Conservation (phyloP, 2,329 filamentous ascomycete genomes). For the Bisporella sp. region DNA sequence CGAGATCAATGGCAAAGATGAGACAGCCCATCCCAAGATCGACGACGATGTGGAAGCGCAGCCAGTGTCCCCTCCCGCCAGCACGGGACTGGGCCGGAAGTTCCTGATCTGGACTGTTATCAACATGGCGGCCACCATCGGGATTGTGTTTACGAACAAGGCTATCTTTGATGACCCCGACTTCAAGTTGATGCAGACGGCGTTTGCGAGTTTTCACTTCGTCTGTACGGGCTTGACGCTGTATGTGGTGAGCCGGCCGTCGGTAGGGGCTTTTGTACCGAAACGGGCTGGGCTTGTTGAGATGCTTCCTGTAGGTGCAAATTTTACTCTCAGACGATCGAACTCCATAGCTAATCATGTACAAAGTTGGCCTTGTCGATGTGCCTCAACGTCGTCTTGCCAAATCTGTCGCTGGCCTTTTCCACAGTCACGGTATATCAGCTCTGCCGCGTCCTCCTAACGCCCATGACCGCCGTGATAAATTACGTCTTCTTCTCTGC, state of each 20-base stretch:
- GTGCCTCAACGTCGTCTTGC: conserved; percentile 23
- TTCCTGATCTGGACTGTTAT: conserved; percentile 18
- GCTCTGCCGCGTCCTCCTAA: conserved; percentile 23
- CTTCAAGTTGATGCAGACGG: conserved; percentile 23
- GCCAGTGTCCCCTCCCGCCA: background rate
- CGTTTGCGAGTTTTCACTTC: conserved; percentile 21
- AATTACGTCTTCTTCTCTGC: conserved; percentile 22
- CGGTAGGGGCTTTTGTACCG: conserved; percentile 19
- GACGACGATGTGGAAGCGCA: background rate
- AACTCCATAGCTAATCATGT: background rate
- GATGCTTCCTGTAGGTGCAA: conserved; percentile 16
- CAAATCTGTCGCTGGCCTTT: conserved; percentile 22
- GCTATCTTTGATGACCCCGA: conserved; percentile 21
- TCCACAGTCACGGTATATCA: conserved; percentile 24
- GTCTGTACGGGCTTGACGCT: conserved; percentile 21
- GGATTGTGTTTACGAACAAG: conserved; percentile 24
- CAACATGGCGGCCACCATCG: conserved; percentile 21
- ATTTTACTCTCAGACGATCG: background rate
- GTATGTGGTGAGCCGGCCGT: conserved; percentile 15
- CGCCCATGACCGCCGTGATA: conserved; percentile 22
- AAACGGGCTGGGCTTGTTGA: conserved; percentile 19
- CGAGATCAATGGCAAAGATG: background rate
- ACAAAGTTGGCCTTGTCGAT: conserved; percentile 20
- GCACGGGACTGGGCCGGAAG: background rate
- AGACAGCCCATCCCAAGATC: background rate